Base-by-base conservation (phyloP, 2,329 filamentous ascomycete species). In the Aspergillus japonicus region DNA sequence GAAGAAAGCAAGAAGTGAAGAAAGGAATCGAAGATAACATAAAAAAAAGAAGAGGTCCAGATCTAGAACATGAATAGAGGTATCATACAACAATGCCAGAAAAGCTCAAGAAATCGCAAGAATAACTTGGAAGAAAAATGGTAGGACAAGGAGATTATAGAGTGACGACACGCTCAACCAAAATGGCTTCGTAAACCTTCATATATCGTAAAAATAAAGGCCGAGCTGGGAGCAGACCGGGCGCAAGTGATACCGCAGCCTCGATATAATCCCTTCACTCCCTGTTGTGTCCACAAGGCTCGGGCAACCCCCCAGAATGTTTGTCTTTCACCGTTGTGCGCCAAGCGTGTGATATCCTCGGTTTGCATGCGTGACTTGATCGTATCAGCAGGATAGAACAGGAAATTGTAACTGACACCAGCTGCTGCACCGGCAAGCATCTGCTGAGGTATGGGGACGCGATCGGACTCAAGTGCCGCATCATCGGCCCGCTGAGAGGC, bases 301-400 rank as follows among this genome's bases (percentile, higher is more conserved):
- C 78, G 83, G 0, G 88, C 87, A 61, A 96, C 92, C 42, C 83
- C 80, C 78, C 83, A 85, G 70, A 99, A 98, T 0, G 87, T 88
- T 47, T 84, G 84, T 56, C 83, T 83, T 57, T 79, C 77, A 2
- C 80, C 80, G 23, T 80, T 77, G 8, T 81, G 67, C 12, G 77
- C 63, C 0, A 68, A 56, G 26, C 57, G 66, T 0, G 69, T 69
- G 48, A 91, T 81, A 5, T 92, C 89, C 56, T 89, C 85, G 0
- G 95, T 99, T 78, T 99, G 95, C 88, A 99, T 96, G 51, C 94
- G 87, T 19, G 91, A 96, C 79, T 99, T 99, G 80, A 99, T 89
- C 0, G 95, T 99, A 74, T 99, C 95, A 53, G 95, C 95, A 0
- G 95, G 95, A 74, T 95, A 99, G 81, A 98, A 97, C 23, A 96